phyloP scores from a whole-genome alignment of 768 basidiomycete genomes.

The Mycena filopes region DNA sequence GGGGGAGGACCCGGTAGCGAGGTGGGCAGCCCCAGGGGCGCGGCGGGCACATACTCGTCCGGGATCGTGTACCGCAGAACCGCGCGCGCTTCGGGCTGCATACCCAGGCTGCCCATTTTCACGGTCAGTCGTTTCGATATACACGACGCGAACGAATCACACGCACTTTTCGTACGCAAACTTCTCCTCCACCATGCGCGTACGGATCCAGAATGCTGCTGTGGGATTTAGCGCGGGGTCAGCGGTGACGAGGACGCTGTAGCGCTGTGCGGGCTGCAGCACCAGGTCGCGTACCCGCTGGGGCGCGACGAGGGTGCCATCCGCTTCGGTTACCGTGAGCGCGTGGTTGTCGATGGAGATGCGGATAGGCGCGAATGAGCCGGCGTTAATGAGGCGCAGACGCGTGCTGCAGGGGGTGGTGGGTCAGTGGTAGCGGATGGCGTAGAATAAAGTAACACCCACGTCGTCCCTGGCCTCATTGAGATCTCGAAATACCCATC shows the following conservation, averaged over 20 bases:
- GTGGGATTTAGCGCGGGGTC: background rate
- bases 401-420: slow-evolving; percentile 51
- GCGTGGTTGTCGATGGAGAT: slow-evolving; percentile 59
- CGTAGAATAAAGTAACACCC: too few species aligned
- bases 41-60: background rate
- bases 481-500: slow-evolving; percentile 1
- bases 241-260: slow-evolving; percentile 53
- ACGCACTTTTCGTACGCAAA: slow-evolving; percentile 29
- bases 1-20: too few species aligned
- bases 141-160: too few species aligned
- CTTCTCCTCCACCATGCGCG: slow-evolving; percentile 13
- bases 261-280: slow-evolving; percentile 60
- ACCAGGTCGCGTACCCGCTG: slow-evolving; percentile 50
- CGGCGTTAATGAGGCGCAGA: slow-evolving; percentile 59
- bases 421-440: too few species aligned
- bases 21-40: background rate
- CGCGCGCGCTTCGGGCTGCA: slow-evolving; percentile 26
- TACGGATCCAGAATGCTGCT: slow-evolving; percentile 26
- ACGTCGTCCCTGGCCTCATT: background rate
- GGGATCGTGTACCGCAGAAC: slow-evolving; percentile 18
- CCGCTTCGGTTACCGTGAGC: slow-evolving; percentile 59
- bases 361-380: slow-evolving; percentile 55
- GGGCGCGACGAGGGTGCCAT: slow-evolving; percentile 55
- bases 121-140: background rate
- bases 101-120: background rate